Conservation (phyloP, 768 basidiomycete species). For the Hypholoma fasciculare region DNA sequence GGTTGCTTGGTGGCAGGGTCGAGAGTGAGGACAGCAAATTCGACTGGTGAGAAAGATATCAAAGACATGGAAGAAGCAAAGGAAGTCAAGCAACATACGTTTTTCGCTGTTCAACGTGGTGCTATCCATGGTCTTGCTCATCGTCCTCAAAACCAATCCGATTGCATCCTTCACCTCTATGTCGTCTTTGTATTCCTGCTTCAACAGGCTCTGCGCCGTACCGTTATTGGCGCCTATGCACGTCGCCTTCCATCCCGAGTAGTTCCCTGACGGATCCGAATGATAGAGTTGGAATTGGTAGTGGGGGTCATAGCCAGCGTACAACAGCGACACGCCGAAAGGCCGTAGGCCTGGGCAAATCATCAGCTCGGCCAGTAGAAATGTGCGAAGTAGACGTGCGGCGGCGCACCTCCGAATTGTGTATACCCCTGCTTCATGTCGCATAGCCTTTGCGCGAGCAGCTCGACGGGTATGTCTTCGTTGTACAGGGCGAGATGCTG, state of each 20-base stretch:
- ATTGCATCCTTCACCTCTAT: constrained; percentile 90
- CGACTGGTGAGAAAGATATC: constrained; percentile 54
- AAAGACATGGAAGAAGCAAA: constrained; percentile 5
- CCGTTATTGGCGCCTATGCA: constrained; percentile 99
- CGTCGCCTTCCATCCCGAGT: constrained; percentile 97
- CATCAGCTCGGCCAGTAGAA: background rate
- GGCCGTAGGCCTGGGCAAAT: constrained; percentile 80
- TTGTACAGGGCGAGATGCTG: constrained; percentile 87
- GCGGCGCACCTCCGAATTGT: constrained; percentile 81
- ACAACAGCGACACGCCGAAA: constrained; percentile 95
- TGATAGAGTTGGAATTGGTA: constrained; percentile 98
- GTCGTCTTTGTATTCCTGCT: constrained; percentile 99
- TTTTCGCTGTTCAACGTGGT: constrained; percentile 97
- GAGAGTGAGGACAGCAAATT: constrained; percentile 92
- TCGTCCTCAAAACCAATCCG: constrained; percentile 86
- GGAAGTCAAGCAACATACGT: constrained; percentile 49
- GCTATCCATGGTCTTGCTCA: constrained; percentile 99
- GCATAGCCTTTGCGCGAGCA: constrained; percentile 90
- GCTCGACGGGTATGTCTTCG: constrained; percentile 97
- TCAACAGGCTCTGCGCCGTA: constrained; percentile 90
- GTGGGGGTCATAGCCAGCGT: constrained; percentile 95
- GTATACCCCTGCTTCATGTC: constrained; percentile 99
- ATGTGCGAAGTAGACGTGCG: background rate
- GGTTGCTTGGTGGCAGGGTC: constrained; percentile 77
- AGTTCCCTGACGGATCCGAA: constrained; percentile 97